phyloP scores from a whole-genome alignment of 2,329 filamentous ascomycete genomes.

The Lecanicillium sp. region DNA sequence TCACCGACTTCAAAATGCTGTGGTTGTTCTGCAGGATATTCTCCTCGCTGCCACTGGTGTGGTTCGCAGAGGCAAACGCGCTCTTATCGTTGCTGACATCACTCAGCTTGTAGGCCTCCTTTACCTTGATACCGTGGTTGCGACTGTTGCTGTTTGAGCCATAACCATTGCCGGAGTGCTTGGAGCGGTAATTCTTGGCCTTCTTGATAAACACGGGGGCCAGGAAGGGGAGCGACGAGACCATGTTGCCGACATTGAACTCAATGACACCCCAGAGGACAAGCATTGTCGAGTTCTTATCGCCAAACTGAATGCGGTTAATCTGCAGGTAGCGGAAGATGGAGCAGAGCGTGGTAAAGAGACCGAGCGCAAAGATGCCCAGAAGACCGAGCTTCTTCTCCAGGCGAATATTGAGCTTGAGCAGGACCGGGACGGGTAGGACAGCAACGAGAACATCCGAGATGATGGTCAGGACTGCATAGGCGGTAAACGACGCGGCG shows the following conservation, averaged over 20 bases:
- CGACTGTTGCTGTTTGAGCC: conserved; percentile 18
- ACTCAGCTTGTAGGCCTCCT: conserved; percentile 29
- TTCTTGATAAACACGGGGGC: conserved; percentile 35
- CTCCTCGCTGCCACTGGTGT: conserved; percentile 27
- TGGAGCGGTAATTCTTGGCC: conserved; percentile 32
- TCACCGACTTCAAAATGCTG: conserved; percentile 33
- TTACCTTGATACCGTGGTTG: conserved; percentile 16
- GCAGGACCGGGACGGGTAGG: conserved; percentile 41
- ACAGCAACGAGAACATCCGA: conserved; percentile 42
- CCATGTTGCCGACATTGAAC: conserved; percentile 47
- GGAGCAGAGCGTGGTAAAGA: conserved; percentile 49
- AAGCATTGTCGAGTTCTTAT: conserved; percentile 48
- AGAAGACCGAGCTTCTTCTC: conserved; percentile 44
- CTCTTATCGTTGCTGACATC: conserved; percentile 25
- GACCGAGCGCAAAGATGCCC: conserved; percentile 42
- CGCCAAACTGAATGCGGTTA: conserved; percentile 37
- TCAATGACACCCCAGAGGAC: conserved; percentile 50
- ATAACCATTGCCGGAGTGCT: conserved; percentile 22
- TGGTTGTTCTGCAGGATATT: conserved; percentile 26
- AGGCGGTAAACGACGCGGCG: conserved; percentile 41
- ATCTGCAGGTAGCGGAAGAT: conserved; percentile 45
- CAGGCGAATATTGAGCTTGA: conserved; percentile 38
- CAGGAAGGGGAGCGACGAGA: conserved; percentile 37
- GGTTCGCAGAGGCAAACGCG: conserved; percentile 18
- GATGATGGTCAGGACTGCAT: conserved; percentile 43